Evolutionary conservation across 768 basidiomycete genomes (phyloP).

Genomic region (Pluteus cervinus): DNA sequence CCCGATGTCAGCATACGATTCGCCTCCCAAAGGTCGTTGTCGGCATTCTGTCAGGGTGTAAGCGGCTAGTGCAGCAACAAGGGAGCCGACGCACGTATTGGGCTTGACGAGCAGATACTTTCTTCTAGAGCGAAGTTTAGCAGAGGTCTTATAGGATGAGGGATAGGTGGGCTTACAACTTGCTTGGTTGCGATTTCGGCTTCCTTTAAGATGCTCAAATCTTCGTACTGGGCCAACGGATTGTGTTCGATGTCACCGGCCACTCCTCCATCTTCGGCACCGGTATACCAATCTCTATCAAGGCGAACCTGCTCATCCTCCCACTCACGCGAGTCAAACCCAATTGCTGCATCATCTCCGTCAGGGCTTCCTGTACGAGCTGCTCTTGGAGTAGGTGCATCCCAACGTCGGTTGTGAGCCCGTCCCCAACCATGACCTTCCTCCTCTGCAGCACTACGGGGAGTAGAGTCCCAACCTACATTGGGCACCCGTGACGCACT

Average conservation of each 20-base stretch:
- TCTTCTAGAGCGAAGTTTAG: conserved; percentile 46
- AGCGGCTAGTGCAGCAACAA: neutral
- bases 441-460: conserved; percentile 48
- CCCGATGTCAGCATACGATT: conserved; percentile 98
- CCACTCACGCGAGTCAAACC: conserved; percentile 84
- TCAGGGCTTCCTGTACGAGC: conserved; percentile 66
- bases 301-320: conserved; percentile 91
- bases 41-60: conserved; percentile 67
- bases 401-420: conserved; percentile 58
- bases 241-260: conserved; percentile 91
- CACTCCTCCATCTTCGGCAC: conserved; percentile 81
- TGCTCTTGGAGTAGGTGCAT: conserved; percentile 76
- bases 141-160: conserved; percentile 1
- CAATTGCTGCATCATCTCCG: conserved; percentile 54
- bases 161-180: conserved; percentile 39
- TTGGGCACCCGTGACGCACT: conserved; percentile 91
- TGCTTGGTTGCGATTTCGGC: conserved; percentile 74
- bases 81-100: conserved; percentile 80
- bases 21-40: conserved; percentile 98
- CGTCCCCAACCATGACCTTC: conserved; percentile 61
- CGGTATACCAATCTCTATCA: conserved; percentile 96
- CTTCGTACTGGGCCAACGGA: conserved; percentile 90
- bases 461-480: conserved; percentile 93
- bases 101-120: conserved; percentile 90
- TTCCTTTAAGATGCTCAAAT: conserved; percentile 61